These are phyloP conservation scores for Melaleuca quinquenervia DNA, from an alignment of 345 rosid species.

Conservation along the genomic window DNA sequence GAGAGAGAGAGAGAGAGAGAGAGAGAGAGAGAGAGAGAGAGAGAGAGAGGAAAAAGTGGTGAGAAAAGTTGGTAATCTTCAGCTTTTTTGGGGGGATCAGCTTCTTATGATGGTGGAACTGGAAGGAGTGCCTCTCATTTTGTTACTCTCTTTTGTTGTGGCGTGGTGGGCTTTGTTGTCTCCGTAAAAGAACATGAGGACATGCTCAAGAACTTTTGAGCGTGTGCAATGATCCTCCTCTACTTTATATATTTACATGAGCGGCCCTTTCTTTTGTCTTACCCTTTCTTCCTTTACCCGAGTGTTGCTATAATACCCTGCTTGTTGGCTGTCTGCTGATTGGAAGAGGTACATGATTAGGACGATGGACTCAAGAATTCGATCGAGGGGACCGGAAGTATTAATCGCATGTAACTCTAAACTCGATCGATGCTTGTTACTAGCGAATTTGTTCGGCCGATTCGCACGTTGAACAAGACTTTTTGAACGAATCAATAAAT, in stretches of 20 bases:
- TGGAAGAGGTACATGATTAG: neutral
- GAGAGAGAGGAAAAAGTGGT: neutral
- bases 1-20: neutral
- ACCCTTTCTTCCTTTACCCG: neutral
- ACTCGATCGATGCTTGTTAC: neutral
- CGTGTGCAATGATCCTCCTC: neutral
- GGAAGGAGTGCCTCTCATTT: neutral
- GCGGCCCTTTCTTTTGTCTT: neutral
- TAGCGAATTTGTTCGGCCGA: neutral
- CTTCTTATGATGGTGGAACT: neutral
- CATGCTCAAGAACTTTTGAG: neutral
- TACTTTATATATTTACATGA: slow-evolving; percentile 4
- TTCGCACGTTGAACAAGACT: neutral
- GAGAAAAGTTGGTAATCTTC: neutral
- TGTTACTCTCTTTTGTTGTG: neutral
- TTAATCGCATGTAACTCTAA: neutral
- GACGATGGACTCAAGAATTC: neutral
- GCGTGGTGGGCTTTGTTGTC: slow-evolving; percentile 1
- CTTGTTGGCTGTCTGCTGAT: neutral
- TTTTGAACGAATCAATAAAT: neutral
- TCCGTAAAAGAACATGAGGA: neutral
- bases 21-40: neutral
- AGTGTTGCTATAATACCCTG: neutral
- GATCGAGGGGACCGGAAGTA: neutral
- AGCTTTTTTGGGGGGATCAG: neutral